These are phyloP conservation scores for Lipomyces kockii DNA, from an alignment of 805 yeast species.

Conservation along the genomic window DNA sequence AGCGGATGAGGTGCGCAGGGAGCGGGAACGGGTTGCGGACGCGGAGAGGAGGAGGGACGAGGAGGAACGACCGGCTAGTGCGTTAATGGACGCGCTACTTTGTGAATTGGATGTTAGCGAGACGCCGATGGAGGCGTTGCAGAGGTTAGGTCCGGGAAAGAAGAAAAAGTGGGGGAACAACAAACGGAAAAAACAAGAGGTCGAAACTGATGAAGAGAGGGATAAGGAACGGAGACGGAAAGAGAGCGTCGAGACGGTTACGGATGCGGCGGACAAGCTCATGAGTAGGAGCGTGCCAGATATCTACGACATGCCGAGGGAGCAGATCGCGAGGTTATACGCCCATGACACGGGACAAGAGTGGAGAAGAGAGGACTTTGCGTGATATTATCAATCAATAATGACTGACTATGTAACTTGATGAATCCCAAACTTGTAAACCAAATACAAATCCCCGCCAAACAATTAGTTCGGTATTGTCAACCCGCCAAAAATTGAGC, in stretches of 20 bases:
- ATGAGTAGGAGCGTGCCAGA: slow-evolving; percentile 50
- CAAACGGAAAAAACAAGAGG: slow-evolving; percentile 9
- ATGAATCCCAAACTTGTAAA: background rate
- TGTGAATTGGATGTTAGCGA: slow-evolving; percentile 60
- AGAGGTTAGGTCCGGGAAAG: slow-evolving; percentile 35
- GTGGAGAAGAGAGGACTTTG: slow-evolving; percentile 17
- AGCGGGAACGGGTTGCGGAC: slow-evolving; percentile 26
- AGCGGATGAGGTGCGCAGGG: slow-evolving; percentile 44
- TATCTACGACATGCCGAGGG: slow-evolving; percentile 60
- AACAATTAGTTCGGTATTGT: background rate
- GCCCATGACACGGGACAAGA: slow-evolving; percentile 52
- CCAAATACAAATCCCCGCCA: background rate
- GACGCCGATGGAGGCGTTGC: slow-evolving; percentile 61
- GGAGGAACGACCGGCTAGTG: slow-evolving; percentile 32
- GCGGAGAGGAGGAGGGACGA: slow-evolving; percentile 10
- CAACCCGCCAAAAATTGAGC: background rate
- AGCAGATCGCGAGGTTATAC: slow-evolving; percentile 57
- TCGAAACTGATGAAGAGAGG: slow-evolving; percentile 6
- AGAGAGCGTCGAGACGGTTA: slow-evolving; percentile 47
- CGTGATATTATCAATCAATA: background rate
- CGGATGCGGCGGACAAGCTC: slow-evolving; percentile 56
- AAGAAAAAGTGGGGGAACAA: slow-evolving; percentile 10
- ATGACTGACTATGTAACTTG: background rate
- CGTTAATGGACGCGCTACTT: slow-evolving; percentile 48
- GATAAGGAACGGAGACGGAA: slow-evolving; percentile 39